These are phyloP conservation scores for Eutrema salsugineum DNA, from an alignment of 441 rosid genomes.

Conservation along the genomic window DNA sequence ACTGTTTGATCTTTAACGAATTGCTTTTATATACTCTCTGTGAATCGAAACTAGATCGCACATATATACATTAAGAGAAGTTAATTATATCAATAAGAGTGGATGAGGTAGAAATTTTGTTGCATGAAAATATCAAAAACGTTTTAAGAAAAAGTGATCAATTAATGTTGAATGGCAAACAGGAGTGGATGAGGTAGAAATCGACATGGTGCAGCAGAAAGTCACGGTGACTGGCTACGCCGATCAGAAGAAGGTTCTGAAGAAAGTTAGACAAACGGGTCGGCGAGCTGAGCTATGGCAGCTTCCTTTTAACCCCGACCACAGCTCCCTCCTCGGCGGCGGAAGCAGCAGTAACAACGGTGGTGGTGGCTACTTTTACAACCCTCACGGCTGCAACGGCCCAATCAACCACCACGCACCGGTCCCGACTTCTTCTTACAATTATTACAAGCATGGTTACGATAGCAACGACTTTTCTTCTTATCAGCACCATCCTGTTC, in stretches of 20 bases:
- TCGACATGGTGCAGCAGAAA: conserved; percentile 64
- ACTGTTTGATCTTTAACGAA: not conserved
- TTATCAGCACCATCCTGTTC: conserved; percentile 44
- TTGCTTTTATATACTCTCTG: not conserved
- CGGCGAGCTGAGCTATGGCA: conserved; percentile 87
- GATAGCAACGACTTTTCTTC: conserved; percentile 44
- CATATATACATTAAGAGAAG: too few species aligned
- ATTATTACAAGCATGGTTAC: conserved; percentile 80
- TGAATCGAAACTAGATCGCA: not conserved
- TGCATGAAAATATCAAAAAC: too few species aligned
- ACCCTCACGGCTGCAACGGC: conserved; percentile 62
- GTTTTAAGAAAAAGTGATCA: too few species aligned
- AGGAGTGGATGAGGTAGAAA: conserved; percentile 73
- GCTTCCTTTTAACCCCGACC: conserved; percentile 56
- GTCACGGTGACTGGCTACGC: conserved; percentile 77
- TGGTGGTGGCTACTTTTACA: conserved; percentile 35
- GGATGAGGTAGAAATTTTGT: too few species aligned
- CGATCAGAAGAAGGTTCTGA: conserved; percentile 70
- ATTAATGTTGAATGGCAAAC: not conserved
- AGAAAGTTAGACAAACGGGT: conserved; percentile 62
- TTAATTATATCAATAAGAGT: too few species aligned
- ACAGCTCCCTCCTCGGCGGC: conserved; percentile 34
- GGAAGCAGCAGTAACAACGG: conserved; percentile 44
- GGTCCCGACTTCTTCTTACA: conserved; percentile 67
- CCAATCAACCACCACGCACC: conserved; percentile 45